Evolutionary conservation across 1,139 yeast species (phyloP).

Genomic region (Citeromyces hawaiiensis): DNA sequence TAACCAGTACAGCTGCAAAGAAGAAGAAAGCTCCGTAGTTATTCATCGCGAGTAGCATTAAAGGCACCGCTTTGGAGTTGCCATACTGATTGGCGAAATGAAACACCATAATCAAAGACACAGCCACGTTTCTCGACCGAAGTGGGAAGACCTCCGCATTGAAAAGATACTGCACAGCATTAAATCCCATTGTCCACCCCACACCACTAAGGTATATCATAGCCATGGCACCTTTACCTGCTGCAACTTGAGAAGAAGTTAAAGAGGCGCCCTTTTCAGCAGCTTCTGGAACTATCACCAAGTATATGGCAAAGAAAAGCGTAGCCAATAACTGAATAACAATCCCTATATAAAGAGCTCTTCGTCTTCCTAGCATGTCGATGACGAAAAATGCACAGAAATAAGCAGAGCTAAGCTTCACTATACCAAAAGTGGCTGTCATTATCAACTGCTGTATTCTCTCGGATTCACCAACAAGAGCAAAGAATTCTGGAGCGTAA

Average conservation of each 20-base stretch:
- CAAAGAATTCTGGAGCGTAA: slow-evolving; percentile 42
- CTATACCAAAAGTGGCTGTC: slow-evolving; percentile 36
- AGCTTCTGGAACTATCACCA: slow-evolving; percentile 33
- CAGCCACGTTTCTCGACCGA: slow-evolving; percentile 38
- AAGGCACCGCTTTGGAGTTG: slow-evolving; percentile 43
- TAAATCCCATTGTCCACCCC: slow-evolving; percentile 56
- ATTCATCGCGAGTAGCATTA: slow-evolving; percentile 32
- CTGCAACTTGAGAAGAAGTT: slow-evolving; percentile 20
- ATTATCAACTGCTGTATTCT: slow-evolving; percentile 23
- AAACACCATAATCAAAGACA: slow-evolving; percentile 39
- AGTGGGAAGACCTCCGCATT: slow-evolving; percentile 50
- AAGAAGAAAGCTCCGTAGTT: slow-evolving; percentile 42
- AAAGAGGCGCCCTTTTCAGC: slow-evolving; percentile 17
- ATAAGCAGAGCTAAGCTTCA: slow-evolving; percentile 30
- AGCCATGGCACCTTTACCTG: slow-evolving; percentile 38
- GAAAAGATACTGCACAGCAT: slow-evolving; percentile 42
- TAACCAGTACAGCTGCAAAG: slow-evolving; percentile 30
- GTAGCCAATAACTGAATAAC: slow-evolving; percentile 19
- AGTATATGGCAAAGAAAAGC: slow-evolving; percentile 28
- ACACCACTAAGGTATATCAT: slow-evolving; percentile 37
- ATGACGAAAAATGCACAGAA: slow-evolving; percentile 31
- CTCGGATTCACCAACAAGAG: slow-evolving; percentile 30
- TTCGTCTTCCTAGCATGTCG: slow-evolving; percentile 32
- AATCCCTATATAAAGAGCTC: slow-evolving; percentile 26
- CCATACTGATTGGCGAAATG: slow-evolving; percentile 51